Evolutionary conservation across 1,284 basidiomycete species (phyloP).

Genomic region (Cutaneotrichosporon cavernicola): DNA sequence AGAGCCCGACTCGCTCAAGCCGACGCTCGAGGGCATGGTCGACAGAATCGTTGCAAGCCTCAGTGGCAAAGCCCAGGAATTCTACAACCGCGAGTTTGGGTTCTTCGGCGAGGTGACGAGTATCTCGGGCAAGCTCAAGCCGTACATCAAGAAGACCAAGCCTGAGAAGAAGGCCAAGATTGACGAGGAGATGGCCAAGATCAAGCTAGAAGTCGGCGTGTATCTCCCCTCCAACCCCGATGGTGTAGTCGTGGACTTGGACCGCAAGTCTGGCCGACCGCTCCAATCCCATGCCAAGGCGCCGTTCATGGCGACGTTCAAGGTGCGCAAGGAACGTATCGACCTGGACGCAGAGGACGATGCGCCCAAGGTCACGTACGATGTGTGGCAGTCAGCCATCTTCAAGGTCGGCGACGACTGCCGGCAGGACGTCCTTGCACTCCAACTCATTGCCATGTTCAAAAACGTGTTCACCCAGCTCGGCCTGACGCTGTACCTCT

Average conservation of each 20-base stretch:
- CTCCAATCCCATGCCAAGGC: constrained; percentile 99
- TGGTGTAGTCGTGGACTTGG: constrained; percentile 91
- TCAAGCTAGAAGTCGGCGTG: constrained; percentile 86
- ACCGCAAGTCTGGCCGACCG: constrained; percentile 92
- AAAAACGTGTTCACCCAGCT: constrained; percentile 91
- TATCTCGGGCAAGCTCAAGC: constrained; percentile 96
- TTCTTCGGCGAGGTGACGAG: constrained; percentile 97
- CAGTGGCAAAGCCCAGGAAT: constrained; percentile 84
- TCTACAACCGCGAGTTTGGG: constrained; percentile 92
- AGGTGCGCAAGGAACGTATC: constrained; percentile 75
- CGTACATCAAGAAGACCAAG: constrained; percentile 93
- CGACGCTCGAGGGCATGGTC: constrained; percentile 83
- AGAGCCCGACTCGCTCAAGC: constrained; percentile 83
- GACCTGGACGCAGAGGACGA: constrained; percentile 31
- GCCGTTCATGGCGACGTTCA: constrained; percentile 99
- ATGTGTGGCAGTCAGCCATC: constrained; percentile 97
- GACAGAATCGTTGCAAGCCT: constrained; percentile 77
- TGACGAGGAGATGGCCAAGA: constrained; percentile 98
- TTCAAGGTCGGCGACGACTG: constrained; percentile 99
- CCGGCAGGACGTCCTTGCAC: constrained; percentile 91
- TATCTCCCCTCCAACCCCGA: constrained; percentile 98
- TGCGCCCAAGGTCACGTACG: constrained; percentile 67
- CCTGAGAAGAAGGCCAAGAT: constrained; percentile 98
- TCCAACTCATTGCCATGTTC: constrained; percentile 99
- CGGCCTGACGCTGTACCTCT: constrained; percentile 88